Evolutionary conservation across 1,284 basidiomycete genomes (phyloP).

Genomic region (Leccinum pachyderme): DNA sequence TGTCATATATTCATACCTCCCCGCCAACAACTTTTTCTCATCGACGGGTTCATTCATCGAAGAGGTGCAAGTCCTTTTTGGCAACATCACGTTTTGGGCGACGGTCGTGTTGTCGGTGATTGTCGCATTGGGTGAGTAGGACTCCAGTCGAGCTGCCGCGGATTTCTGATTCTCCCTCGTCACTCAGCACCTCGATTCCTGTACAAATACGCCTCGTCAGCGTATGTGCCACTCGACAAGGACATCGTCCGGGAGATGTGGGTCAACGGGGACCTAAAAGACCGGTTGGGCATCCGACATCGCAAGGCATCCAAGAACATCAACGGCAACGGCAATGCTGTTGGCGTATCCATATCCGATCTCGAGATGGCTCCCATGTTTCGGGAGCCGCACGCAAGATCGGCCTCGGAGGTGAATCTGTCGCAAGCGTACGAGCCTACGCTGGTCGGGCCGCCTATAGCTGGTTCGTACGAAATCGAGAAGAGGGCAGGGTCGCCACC

Average conservation of each 20-base stretch:
- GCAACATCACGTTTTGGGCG: constrained; percentile 81
- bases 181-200: constrained; percentile 68
- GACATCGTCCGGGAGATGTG: constrained; percentile 90
- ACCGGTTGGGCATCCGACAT: constrained; percentile 71
- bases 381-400: constrained; percentile 57
- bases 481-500: constrained; percentile 5
- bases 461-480: constrained; percentile 11
- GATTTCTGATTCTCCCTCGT: constrained; percentile 19
- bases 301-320: constrained; percentile 45
- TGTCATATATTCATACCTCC: constrained; percentile 78
- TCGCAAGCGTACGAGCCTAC: constrained; percentile 44
- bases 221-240: constrained; percentile 74
- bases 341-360: constrained; percentile 21
- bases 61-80: constrained; percentile 74
- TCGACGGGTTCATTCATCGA: constrained; percentile 65
- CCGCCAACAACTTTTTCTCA: constrained; percentile 32
- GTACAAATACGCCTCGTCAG: constrained; percentile 63
- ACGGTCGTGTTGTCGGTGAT: constrained; percentile 67
- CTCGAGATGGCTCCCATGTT: constrained; percentile 71
- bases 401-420: constrained; percentile 53
- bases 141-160: neutral
- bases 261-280: constrained; percentile 83
- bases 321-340: constrained; percentile 17
- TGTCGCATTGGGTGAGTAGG: constrained; percentile 66
- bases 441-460: constrained; percentile 28